Evolutionary conservation across 2,329 filamentous ascomycete species (phyloP).

Genomic region (Ophidiomyces ophidiicola): DNA sequence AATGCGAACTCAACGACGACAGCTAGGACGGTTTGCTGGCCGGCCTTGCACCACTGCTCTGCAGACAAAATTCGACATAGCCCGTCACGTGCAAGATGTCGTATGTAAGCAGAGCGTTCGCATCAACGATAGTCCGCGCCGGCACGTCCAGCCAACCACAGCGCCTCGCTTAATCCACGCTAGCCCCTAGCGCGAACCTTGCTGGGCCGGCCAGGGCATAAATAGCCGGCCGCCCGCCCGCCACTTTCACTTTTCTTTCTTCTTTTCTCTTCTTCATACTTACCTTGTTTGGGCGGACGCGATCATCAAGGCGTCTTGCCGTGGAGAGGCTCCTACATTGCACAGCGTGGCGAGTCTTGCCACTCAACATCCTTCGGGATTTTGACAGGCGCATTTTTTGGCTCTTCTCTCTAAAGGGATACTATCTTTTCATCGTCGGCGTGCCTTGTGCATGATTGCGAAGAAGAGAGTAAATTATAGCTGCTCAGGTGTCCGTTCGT

Average conservation of each 20-base stretch:
- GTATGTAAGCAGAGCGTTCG: not conserved
- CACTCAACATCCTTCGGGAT: slow-evolving; percentile 40
- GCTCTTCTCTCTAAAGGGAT: slow-evolving; percentile 25
- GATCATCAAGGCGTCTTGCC: slow-evolving; percentile 37
- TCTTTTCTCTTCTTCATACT: slow-evolving; percentile 40
- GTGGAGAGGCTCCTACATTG: slow-evolving; percentile 44
- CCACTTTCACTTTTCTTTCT: slow-evolving; percentile 27
- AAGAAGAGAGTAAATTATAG: slow-evolving; percentile 28
- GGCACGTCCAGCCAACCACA: slow-evolving; percentile 14
- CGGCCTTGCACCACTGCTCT: not conserved
- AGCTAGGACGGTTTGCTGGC: slow-evolving; percentile 1
- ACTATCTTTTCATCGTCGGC: slow-evolving; percentile 33
- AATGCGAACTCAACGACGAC: not conserved
- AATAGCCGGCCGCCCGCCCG: slow-evolving; percentile 18
- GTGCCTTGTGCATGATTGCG: slow-evolving; percentile 27
- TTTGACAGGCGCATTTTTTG: slow-evolving; percentile 42
- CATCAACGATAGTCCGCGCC: slow-evolving; percentile 1
- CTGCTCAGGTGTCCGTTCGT: too few relatives aligned
- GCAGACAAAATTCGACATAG: not conserved
- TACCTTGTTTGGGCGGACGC: slow-evolving; percentile 40
- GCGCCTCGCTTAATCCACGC: slow-evolving; percentile 16
- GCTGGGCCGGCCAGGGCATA: slow-evolving; percentile 19
- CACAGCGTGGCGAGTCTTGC: slow-evolving; percentile 43
- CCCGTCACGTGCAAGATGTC: not conserved
- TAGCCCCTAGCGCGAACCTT: slow-evolving; percentile 20